phyloP scores from a whole-genome alignment of 192 early-diverging fungal genomes.

The Pecoramyces ruminantium region DNA sequence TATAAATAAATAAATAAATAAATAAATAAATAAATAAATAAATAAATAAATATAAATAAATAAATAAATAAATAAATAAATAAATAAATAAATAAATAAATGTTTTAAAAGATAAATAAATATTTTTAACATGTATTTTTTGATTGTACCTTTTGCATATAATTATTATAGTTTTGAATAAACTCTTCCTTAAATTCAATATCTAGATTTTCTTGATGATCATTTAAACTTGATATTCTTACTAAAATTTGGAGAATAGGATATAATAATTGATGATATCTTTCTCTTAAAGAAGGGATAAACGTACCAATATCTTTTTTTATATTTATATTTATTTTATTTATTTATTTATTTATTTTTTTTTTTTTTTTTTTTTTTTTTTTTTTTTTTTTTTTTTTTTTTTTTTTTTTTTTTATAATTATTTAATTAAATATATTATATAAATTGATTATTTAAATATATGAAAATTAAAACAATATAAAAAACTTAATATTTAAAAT shows the following conservation, averaged over 20 bases:
- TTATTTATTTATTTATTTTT: neutral
- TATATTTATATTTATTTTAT: neutral
- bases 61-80: neutral
- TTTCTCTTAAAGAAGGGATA: neutral
- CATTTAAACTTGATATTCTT: neutral
- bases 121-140: too few species aligned
- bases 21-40: too few species aligned
- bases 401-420: too few species aligned
- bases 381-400: too few species aligned
- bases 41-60: too few species aligned
- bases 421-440: too few species aligned
- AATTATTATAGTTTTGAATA: neutral
- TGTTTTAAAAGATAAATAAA: too few species aligned
- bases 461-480: too few species aligned
- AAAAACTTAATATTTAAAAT: too few species aligned
- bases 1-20: neutral
- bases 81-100: too few species aligned
- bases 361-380: too few species aligned
- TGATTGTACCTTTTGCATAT: neutral
- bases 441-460: too few species aligned
- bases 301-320: neutral
- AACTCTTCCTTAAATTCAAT: neutral
- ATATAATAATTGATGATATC: neutral
- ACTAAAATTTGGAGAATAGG: neutral
- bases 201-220: neutral